Conservation (phyloP, 1,284 basidiomycete genomes). For the Clitocybe nebularis region DNA sequence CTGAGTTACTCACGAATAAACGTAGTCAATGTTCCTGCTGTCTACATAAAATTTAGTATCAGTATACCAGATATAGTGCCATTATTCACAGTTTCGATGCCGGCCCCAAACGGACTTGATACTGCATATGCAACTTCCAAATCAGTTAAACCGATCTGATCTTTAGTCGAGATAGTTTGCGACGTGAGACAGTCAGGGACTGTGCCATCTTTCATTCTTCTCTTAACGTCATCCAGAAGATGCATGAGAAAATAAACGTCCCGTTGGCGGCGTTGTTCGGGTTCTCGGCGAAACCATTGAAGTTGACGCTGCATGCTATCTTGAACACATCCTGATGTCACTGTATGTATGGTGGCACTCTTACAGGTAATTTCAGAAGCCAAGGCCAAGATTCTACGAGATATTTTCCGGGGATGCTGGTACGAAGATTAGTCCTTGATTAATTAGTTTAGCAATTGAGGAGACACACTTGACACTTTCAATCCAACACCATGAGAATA, state of each 20-base stretch:
- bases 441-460: neutral
- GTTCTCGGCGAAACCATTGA: conserved; percentile 43
- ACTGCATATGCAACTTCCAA: conserved; percentile 44
- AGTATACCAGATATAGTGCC: neutral
- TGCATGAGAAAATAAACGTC: conserved; percentile 41
- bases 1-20: conserved; percentile 34
- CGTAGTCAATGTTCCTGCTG: conserved; percentile 34
- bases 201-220: conserved; percentile 37
- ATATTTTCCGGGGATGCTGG: conserved; percentile 51
- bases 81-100: conserved; percentile 40
- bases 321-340: neutral
- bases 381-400: conserved; percentile 48
- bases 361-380: conserved; percentile 42
- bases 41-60: conserved; percentile 21
- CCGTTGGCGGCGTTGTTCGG: conserved; percentile 34
- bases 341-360: too few relatives aligned
- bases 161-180: conserved; percentile 36
- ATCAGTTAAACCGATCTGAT: conserved; percentile 39
- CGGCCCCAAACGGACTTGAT: conserved; percentile 45
- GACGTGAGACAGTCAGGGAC: conserved; percentile 40
- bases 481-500: conserved; percentile 1
- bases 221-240: conserved; percentile 42
- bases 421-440: neutral
- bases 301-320: conserved; percentile 24
- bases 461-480: conserved; percentile 30